These are phyloP conservation scores for Pseudonectria foliicola DNA, from an alignment of 2,329 filamentous ascomycete genomes.

Conservation along the genomic window DNA sequence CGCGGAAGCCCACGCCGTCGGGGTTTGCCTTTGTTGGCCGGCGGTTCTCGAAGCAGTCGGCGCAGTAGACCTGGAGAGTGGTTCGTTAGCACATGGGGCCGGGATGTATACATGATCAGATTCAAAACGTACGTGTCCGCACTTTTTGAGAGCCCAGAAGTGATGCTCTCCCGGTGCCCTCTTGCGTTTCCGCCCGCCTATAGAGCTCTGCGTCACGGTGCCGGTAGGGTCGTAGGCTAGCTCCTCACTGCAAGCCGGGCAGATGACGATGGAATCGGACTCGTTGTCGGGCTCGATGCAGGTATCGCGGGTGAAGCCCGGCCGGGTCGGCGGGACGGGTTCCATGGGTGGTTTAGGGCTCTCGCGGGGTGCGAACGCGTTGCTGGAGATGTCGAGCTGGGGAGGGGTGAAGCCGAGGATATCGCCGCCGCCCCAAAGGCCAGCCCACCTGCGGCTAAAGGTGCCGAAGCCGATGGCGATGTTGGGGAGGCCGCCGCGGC, in stretches of 20 bases:
- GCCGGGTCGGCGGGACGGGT: slow-evolving; percentile 54
- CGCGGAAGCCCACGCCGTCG: slow-evolving; percentile 33
- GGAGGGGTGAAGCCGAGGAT: slow-evolving; percentile 15
- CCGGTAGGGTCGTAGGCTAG: slow-evolving; percentile 62
- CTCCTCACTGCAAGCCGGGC: slow-evolving; percentile 80
- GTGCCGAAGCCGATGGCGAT: slow-evolving; percentile 15
- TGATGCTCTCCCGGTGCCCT: slow-evolving; percentile 61
- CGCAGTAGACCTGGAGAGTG: slow-evolving; percentile 57
- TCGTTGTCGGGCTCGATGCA: slow-evolving; percentile 28
- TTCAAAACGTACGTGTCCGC: slow-evolving; percentile 70
- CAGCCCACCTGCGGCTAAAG: slow-evolving; percentile 17
- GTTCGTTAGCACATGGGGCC: too few relatives aligned
- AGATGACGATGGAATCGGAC: slow-evolving; percentile 68
- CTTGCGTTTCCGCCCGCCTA: slow-evolving; percentile 35
- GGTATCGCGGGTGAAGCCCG: slow-evolving; percentile 77
- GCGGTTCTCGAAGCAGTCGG: slow-evolving; percentile 52
- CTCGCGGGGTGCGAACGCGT: slow-evolving; percentile 26
- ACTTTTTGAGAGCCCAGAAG: slow-evolving; percentile 86
- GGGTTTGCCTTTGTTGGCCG: slow-evolving; percentile 29
- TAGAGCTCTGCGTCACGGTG: slow-evolving; percentile 12
- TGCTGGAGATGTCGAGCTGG: slow-evolving; percentile 19
- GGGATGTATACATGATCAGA: too few relatives aligned
- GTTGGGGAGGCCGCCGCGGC: slow-evolving; percentile 4
- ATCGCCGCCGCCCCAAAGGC: slow-evolving; percentile 16
- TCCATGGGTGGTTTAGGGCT: slow-evolving; percentile 46